These are phyloP conservation scores for Fusarium decemcellulare DNA, from an alignment of 2,329 filamentous ascomycete genomes.

Conservation along the genomic window DNA sequence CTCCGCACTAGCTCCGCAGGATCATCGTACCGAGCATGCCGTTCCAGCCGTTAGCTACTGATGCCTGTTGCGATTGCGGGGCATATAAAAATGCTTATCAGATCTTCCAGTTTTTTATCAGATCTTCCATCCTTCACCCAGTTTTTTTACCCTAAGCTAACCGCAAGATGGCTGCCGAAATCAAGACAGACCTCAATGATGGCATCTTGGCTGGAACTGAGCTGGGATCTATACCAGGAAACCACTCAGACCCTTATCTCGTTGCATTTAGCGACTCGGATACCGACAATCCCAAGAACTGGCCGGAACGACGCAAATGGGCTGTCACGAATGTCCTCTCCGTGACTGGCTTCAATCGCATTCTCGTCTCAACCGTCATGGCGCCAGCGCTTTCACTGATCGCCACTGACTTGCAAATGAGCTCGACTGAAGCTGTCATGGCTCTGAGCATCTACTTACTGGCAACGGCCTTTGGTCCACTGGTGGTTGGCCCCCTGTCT, in stretches of 20 bases:
- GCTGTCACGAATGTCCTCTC: conserved; percentile 63
- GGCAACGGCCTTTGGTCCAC: conserved; percentile 59
- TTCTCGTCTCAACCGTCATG: conserved; percentile 67
- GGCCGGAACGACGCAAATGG: conserved; percentile 61
- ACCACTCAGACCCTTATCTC: conserved; percentile 39
- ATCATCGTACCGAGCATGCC: neutral
- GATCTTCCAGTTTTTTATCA: neutral
- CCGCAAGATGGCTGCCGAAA: conserved; percentile 1
- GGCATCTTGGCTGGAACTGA: conserved; percentile 2
- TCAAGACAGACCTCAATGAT: neutral
- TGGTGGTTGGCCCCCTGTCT: conserved; percentile 60
- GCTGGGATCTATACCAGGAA: neutral
- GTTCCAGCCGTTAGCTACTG: neutral
- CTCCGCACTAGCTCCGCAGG: conserved; percentile 21
- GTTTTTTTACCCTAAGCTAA: neutral
- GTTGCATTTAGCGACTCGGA: conserved; percentile 50
- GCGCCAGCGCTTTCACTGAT: conserved; percentile 65
- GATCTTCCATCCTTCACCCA: neutral
- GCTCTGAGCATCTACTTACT: conserved; percentile 60
- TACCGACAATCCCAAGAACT: conserved; percentile 56
- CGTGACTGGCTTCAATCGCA: conserved; percentile 64
- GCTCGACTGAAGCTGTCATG: conserved; percentile 61
- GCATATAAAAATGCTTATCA: neutral
- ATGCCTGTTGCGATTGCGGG: neutral
- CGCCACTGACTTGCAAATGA: conserved; percentile 66